Conservation (phyloP, 495 filamentous ascomycete species). For the Penicillium turbatum region DNA sequence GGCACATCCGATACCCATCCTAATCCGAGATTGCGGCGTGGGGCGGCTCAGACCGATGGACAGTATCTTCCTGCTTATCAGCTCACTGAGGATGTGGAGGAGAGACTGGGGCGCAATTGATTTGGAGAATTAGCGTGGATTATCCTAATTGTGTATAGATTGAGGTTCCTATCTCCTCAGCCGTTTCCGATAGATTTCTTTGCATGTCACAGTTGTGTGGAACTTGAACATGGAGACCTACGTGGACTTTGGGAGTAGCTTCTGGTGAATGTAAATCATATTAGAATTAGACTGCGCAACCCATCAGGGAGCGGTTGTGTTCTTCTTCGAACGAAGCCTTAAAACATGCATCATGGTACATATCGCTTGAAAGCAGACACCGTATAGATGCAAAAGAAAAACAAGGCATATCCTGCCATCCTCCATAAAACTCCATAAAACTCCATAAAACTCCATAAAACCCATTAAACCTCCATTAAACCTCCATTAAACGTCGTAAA, state of each 20-base stretch:
- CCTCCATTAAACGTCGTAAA: neutral
- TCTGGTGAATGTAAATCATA: slow-evolving; percentile 12
- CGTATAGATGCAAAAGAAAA: slow-evolving; percentile 7
- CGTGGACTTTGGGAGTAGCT: neutral
- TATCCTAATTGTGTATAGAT: slow-evolving; percentile 16
- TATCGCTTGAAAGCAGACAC: slow-evolving; percentile 14
- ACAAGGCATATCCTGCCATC: neutral
- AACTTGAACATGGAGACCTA: neutral
- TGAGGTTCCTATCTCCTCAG: neutral
- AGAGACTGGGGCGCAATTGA: slow-evolving; percentile 75
- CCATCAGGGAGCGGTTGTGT: neutral
- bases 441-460: neutral
- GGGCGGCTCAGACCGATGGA: slow-evolving; percentile 26
- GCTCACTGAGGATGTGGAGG: slow-evolving; percentile 75
- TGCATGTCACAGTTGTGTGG: slow-evolving; percentile 3
- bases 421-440: neutral
- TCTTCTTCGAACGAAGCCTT: slow-evolving; percentile 7
- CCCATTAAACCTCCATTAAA: neutral
- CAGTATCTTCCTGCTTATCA: slow-evolving; percentile 82
- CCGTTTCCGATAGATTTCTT: slow-evolving; percentile 16
- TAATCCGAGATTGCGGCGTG: slow-evolving; percentile 67
- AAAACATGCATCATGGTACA: slow-evolving; percentile 19
- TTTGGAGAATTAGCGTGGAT: neutral
- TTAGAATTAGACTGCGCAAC: slow-evolving; percentile 10
- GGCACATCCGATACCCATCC: slow-evolving; percentile 86